Percentiles rank a stretch among this genome's conserved stretches.
Evolutionary conservation across 164 flowering plant genomes (phyloP).

Genomic region (Macadamia tetraphylla): DNA sequence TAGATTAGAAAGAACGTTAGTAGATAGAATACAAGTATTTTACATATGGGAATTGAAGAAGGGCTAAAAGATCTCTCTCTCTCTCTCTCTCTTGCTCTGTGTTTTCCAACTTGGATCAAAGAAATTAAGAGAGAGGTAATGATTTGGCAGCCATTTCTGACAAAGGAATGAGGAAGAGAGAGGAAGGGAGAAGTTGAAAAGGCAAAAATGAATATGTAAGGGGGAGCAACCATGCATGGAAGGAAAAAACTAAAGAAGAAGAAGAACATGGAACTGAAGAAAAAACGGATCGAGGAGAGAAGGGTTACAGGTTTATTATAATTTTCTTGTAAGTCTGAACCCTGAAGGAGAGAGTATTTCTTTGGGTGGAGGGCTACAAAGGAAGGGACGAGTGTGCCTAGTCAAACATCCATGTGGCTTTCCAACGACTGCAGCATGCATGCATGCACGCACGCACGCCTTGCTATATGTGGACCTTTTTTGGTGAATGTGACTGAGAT

Average conservation of each 20-base stretch:
- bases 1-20: conserved; percentile 9
- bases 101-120: not conserved
- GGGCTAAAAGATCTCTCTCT: not conserved
- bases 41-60: not conserved
- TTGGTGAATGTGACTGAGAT: not conserved
- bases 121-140: conserved; percentile 4
- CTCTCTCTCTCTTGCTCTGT: not conserved
- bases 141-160: conserved; percentile 7
- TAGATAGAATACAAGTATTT: conserved; percentile 2
- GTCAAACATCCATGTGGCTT: conserved; percentile 13
- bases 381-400: conserved; percentile 1
- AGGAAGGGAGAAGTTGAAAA: too few species aligned
- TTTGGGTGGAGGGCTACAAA: not conserved
- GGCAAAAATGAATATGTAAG: too few species aligned
- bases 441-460: not conserved
- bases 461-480: too few species aligned
- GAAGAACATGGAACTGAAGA: not conserved
- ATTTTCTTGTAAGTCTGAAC: too few species aligned
- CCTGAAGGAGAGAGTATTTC: too few species aligned
- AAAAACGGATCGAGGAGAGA: too few species aligned
- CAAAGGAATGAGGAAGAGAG: too few species aligned
- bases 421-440: not conserved
- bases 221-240: too few species aligned
- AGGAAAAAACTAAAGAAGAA: not conserved
- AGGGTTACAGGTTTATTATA: too few species aligned